Evolutionary conservation across 2,329 filamentous ascomycete genomes (phyloP).

Genomic region (Laburnicola sp.): DNA sequence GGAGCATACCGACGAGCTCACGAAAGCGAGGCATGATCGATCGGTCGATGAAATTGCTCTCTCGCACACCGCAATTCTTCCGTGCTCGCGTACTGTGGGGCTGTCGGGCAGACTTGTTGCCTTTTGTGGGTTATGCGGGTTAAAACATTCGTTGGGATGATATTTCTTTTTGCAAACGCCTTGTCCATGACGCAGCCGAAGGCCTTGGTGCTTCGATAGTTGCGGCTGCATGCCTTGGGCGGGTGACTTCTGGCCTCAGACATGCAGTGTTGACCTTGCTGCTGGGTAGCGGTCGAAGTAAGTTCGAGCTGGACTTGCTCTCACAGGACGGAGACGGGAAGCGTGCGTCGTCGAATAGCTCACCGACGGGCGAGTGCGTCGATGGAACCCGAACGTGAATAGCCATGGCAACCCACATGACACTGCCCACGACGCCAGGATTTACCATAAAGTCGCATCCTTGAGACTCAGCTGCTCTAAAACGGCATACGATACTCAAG

Average conservation of each 20-base stretch:
- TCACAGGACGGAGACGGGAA: constrained; percentile 19
- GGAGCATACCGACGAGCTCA: constrained; percentile 11
- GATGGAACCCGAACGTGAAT: constrained; percentile 18
- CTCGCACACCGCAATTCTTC: not conserved
- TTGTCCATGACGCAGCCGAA: not conserved
- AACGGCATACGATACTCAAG: too few species aligned
- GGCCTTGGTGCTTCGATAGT: not conserved
- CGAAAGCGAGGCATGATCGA: constrained; percentile 5
- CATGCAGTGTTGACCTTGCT: constrained; percentile 2
- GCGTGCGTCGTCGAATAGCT: constrained; percentile 32
- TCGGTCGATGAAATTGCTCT: not conserved
- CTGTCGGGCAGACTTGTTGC: too few species aligned
- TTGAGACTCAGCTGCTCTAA: not conserved
- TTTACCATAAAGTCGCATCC: not conserved
- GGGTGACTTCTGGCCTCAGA: constrained; percentile 19
- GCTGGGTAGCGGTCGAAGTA: constrained; percentile 4
- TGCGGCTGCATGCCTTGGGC: constrained; percentile 15
- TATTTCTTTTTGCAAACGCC: not conserved
- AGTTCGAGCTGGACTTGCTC: not conserved
- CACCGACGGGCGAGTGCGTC: constrained; percentile 34
- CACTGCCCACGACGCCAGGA: constrained; percentile 11
- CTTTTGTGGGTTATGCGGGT: too few species aligned
- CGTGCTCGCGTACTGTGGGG: not conserved
- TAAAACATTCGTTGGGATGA: too few species aligned
- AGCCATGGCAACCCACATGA: constrained; percentile 17